Conservation (phyloP, 176 grass and related monocot genomes). For the Oryza officinalis region DNA sequence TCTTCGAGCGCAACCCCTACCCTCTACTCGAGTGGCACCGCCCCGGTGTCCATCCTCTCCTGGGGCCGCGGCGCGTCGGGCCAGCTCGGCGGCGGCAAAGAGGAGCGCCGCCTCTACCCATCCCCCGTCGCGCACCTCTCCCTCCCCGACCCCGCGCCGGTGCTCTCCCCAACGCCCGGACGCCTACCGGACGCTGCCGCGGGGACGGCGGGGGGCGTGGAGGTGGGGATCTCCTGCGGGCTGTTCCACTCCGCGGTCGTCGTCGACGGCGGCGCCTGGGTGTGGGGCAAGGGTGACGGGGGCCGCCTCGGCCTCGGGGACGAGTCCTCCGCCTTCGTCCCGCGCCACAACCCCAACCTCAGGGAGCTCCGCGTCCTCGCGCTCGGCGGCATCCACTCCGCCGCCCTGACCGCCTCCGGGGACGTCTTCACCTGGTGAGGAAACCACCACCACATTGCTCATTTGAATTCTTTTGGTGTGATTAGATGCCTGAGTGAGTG, state of each 20-base stretch:
- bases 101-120: slow-evolving; percentile 88
- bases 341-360: slow-evolving; percentile 74
- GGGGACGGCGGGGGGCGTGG: slow-evolving; percentile 19
- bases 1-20: slow-evolving; percentile 1
- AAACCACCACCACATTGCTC: slow-evolving; percentile 41
- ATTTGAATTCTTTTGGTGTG: background rate
- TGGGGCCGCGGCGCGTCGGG: slow-evolving; percentile 91
- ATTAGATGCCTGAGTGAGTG: background rate
- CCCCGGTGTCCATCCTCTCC: slow-evolving; percentile 62
- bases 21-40: slow-evolving; percentile 32
- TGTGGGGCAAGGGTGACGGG: slow-evolving; percentile 96
- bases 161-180: slow-evolving; percentile 56
- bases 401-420: slow-evolving; percentile 70
- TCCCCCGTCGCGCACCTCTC: slow-evolving; percentile 66
- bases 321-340: slow-evolving; percentile 66
- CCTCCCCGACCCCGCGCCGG: slow-evolving; percentile 41
- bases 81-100: slow-evolving; percentile 83
- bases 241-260: slow-evolving; percentile 81
- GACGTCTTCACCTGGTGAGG: slow-evolving; percentile 86
- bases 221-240: slow-evolving; percentile 89
- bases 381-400: slow-evolving; percentile 86
- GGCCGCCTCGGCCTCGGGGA: slow-evolving; percentile 79
- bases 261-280: slow-evolving; percentile 68
- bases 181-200: slow-evolving; percentile 21
- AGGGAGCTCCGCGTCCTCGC: slow-evolving; percentile 51